A percentile compares a stretch with the other conserved stretches of the same genome.
Evolutionary conservation across 1,139 yeast species (phyloP).

Genomic region (Taphrina deformans): DNA sequence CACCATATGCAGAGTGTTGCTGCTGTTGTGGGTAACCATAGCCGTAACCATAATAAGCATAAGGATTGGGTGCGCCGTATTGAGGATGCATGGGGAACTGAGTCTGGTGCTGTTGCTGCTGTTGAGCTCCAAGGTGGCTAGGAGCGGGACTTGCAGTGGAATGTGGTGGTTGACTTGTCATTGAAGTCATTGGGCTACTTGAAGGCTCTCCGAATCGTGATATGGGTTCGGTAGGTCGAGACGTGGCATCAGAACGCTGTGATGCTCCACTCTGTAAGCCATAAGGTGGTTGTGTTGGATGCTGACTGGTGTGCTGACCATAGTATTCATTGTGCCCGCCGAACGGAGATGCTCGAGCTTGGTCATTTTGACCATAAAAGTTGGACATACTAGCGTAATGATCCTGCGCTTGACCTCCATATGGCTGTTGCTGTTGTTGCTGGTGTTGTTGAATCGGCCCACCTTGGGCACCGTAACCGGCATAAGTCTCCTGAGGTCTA

Average conservation of each 20-base stretch:
- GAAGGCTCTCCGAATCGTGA: constrained; percentile 3
- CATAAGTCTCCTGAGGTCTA: constrained; percentile 3
- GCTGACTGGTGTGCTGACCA: constrained; percentile 13
- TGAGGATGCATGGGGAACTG: constrained; percentile 30
- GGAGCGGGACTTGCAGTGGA: constrained; percentile 16
- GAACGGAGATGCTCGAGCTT: constrained; percentile 21
- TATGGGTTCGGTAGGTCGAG: constrained; percentile 5
- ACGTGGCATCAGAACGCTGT: neutral
- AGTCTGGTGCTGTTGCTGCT: constrained; percentile 9
- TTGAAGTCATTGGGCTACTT: constrained; percentile 15
- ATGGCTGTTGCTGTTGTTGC: neutral
- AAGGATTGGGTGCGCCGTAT: constrained; percentile 28
- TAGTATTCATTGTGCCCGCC: constrained; percentile 16
- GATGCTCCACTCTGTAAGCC: constrained; percentile 2
- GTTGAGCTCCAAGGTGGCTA: constrained; percentile 24
- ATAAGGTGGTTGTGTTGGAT: neutral
- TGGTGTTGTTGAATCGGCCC: constrained; percentile 13
- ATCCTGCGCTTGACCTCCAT: constrained; percentile 18
- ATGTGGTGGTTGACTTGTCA: constrained; percentile 21
- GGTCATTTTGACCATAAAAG: constrained; percentile 26
- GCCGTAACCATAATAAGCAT: constrained; percentile 32
- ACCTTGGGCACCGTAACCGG: neutral
- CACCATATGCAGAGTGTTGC: constrained; percentile 23
- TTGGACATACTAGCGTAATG: constrained; percentile 25
- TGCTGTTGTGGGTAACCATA: constrained; percentile 30